Conservation (phyloP, 73 alveolate species). For the Paramecium octaurelia region DNA sequence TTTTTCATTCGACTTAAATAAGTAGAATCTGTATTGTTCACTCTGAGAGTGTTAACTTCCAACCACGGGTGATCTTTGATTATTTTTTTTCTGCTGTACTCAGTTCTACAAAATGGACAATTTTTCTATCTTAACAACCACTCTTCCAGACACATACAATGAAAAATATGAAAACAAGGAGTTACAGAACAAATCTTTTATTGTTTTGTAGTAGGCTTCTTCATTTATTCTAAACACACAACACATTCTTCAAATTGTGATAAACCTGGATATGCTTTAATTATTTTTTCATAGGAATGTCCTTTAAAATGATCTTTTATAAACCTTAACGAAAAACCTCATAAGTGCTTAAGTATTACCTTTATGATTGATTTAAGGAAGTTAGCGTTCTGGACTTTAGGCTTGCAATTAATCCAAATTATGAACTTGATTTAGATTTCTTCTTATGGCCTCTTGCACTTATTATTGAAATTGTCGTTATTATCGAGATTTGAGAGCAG, state of each 20-base stretch:
- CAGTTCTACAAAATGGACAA: constrained; percentile 39
- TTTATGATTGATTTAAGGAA: not conserved
- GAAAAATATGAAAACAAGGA: constrained; percentile 47
- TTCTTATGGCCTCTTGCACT: not conserved
- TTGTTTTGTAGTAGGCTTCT: not conserved
- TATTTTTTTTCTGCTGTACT: not conserved
- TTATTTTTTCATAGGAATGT: not conserved
- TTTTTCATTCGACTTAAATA: not conserved
- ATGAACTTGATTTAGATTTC: not conserved
- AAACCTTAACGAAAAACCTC: constrained; percentile 3
- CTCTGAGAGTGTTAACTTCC: not conserved
- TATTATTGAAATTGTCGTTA: not conserved
- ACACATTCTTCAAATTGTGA: constrained; percentile 22
- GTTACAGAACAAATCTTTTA: not conserved
- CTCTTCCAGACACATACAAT: not conserved
- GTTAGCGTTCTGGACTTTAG: not conserved
- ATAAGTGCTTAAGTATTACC: not conserved
- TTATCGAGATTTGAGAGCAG: not conserved
- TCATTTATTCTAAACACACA: not conserved
- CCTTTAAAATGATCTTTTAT: not conserved
- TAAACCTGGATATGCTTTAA: not conserved
- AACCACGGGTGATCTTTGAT: constrained; percentile 19
- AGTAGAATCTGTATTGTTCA: not conserved
- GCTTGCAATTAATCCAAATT: not conserved
- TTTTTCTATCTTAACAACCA: constrained; percentile 6